phyloP scores from a whole-genome alignment of 768 basidiomycete species.

The Kockovaella imperatae region DNA sequence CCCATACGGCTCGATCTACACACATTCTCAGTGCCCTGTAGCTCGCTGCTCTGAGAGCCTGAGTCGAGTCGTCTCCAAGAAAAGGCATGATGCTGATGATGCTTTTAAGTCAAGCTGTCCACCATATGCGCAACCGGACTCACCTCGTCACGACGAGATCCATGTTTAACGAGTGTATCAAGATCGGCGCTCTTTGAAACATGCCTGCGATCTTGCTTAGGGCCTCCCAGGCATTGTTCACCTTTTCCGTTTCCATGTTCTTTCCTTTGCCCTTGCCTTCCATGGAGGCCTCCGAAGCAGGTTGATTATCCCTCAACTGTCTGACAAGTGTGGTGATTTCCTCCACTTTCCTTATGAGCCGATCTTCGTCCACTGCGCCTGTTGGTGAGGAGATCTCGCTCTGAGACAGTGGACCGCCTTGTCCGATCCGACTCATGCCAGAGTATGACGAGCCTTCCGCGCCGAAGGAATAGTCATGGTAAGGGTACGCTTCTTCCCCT shows the following conservation, averaged over 20 bases:
- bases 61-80: slow-evolving; percentile 65
- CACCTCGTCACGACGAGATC: slow-evolving; percentile 68
- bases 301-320: slow-evolving; percentile 1
- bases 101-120: slow-evolving; percentile 3
- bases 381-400: background rate
- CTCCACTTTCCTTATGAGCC: no score
- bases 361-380: background rate
- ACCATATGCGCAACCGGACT: slow-evolving; percentile 39
- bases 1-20: slow-evolving; percentile 65
- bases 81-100: slow-evolving; percentile 63
- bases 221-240: slow-evolving; percentile 24
- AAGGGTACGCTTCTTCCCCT: no score
- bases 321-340: background rate
- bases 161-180: slow-evolving; percentile 66
- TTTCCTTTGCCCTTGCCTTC: slow-evolving; percentile 21
- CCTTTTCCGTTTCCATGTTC: slow-evolving; percentile 10
- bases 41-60: slow-evolving; percentile 67
- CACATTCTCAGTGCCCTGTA: slow-evolving; percentile 80
- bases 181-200: slow-evolving; percentile 58
- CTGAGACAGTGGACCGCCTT: slow-evolving; percentile 28
- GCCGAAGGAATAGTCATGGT: slow-evolving; percentile 1
- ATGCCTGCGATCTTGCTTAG: slow-evolving; percentile 25
- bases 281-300: slow-evolving; percentile 11
- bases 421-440: no score
- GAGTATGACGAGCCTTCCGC: slow-evolving; percentile 1